Base-by-base conservation (phyloP, 2,329 filamentous ascomycete genomes). In the Orbilia javanica region DNA sequence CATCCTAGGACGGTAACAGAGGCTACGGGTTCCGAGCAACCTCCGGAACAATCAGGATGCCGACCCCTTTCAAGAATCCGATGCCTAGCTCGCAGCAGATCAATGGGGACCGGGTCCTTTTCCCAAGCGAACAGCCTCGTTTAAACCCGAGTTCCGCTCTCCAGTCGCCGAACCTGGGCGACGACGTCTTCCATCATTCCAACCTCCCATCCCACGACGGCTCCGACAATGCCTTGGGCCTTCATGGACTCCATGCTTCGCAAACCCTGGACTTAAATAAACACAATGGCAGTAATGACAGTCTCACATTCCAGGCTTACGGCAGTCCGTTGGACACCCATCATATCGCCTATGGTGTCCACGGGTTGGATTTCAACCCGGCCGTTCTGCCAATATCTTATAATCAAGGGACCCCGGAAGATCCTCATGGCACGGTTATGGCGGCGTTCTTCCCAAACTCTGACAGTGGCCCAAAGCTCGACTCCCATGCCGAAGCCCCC, bases 111-210 rank as follows among this genome's bases (percentile, higher is more conserved):
- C 62, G 66, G 44, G 62, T 78, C 25, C 55, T 72, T n/a, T 78
- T 78, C 46, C 74, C 74, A 29, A 77, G 73, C 42, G 73, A 77
- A 50, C 66, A 77, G 39, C 67, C 74, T 68, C 60, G 67, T 64
- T 55, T 78, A 46, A 62, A 62, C 36, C 44, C 74, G 20, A 50
- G 36, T 34, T 22, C 70, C 25, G 39, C 42, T 15, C 22, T 57
- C 20, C 65, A 70, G 15, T 36, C 50, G 22, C 52, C 50, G 8
- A 68, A 63, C 46, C 18, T 78, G 31, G 46, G 20, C 52, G 64
- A 66, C 42, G 73, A 77, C 20, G 62, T 39, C 29, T 77, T 71
- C 22, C 73, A 60, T 29, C 73, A 60, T 15, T 42, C 66, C 25
- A 42, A 62, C 13, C 20, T 77, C 22, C 63, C 67, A 11, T 27